Conservation (phyloP, 306 rosid genomes). For the Boehmeria nivea region DNA sequence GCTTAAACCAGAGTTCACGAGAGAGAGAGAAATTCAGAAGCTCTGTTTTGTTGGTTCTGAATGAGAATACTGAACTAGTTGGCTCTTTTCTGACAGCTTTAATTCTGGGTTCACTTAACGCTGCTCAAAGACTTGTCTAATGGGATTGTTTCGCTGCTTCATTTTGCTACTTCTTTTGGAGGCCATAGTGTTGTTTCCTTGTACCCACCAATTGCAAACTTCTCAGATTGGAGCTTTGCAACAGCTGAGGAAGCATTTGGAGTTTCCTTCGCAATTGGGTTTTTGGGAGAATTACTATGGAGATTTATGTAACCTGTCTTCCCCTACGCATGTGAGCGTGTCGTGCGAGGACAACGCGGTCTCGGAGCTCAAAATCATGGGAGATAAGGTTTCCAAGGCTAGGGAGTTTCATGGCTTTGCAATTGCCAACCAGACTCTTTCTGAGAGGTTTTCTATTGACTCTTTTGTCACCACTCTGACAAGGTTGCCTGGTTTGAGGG, state of each 20-base stretch:
- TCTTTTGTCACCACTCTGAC: conserved; percentile 69
- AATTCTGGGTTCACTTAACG: no score
- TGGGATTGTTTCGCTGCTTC: conserved; percentile 39
- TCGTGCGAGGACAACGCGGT: conserved; percentile 55
- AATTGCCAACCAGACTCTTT: conserved; percentile 57
- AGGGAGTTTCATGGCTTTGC: conserved; percentile 55
- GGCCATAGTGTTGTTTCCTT: conserved; percentile 33
- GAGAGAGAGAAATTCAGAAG: neutral
- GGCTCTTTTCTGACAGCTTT: no score
- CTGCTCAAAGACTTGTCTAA: no score
- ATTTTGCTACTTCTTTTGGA: conserved; percentile 37
- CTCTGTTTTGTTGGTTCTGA: no score
- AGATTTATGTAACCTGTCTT: conserved; percentile 51
- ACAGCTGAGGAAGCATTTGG: conserved; percentile 67
- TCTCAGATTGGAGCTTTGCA: conserved; percentile 51
- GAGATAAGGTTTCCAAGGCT: conserved; percentile 46
- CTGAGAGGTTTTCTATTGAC: conserved; percentile 56
- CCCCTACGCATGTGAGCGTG: conserved; percentile 41
- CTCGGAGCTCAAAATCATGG: conserved; percentile 69
- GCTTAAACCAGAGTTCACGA: neutral
- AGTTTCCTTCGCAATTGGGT: conserved; percentile 56
- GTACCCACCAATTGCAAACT: conserved; percentile 45
- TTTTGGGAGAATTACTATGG: conserved; percentile 38
- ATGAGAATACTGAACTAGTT: no score
- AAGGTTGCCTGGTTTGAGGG: conserved; percentile 61